Evolutionary conservation across 176 grass and related monocot genomes (phyloP).

Genomic region (Carex parvula): DNA sequence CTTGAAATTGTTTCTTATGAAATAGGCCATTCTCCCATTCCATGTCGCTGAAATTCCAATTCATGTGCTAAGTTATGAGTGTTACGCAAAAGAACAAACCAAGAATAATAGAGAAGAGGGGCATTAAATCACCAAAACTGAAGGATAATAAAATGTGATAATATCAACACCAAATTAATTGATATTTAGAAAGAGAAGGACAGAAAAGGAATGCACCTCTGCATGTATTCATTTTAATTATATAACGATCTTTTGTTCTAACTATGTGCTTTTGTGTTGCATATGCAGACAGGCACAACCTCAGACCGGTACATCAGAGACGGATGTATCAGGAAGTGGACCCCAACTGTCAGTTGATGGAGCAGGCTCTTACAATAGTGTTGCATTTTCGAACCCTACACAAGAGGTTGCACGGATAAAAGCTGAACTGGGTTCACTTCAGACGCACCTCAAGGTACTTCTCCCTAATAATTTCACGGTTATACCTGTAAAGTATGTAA

Average conservation of each 20-base stretch:
- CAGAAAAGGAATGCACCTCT: background rate
- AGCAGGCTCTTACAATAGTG: conserved; percentile 10
- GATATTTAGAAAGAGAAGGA: background rate
- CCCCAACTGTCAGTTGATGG: background rate
- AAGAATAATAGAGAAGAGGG: background rate
- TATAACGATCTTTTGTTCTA: background rate
- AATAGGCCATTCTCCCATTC: background rate
- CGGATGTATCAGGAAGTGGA: background rate
- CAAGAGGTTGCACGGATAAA: conserved; percentile 3
- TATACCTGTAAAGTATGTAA: background rate
- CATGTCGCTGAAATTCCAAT: background rate
- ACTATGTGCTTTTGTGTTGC: background rate
- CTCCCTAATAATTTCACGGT: background rate
- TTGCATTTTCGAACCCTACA: conserved; percentile 2
- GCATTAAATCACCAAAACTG: background rate
- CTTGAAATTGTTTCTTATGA: background rate
- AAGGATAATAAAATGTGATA: background rate
- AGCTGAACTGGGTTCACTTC: conserved; percentile 10
- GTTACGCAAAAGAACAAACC: background rate
- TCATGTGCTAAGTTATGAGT: background rate
- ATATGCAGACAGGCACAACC: conserved; percentile 9
- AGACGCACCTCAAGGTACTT: conserved; percentile 17
- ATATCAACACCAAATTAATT: background rate
- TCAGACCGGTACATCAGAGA: background rate
- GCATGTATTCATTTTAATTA: background rate